phyloP scores from a whole-genome alignment of 2,329 filamentous ascomycete species.

The Pseudocercospora fuligena region DNA sequence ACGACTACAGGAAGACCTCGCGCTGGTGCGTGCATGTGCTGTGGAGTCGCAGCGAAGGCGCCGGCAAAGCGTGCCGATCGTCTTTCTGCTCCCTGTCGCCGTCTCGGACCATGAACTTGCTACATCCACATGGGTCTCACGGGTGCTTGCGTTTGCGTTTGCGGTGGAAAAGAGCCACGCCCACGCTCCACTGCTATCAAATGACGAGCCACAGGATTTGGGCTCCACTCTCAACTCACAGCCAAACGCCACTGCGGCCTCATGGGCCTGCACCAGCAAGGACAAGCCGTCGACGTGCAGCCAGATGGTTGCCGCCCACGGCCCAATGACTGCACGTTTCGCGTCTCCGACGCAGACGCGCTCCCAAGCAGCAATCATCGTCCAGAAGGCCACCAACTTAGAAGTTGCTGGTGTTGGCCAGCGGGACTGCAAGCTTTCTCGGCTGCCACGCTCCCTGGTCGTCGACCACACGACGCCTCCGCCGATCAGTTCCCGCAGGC shows the following conservation, averaged over 20 bases:
- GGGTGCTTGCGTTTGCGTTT: not conserved
- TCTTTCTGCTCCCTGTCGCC: constrained; percentile 9
- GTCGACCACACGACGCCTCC: constrained; percentile 9
- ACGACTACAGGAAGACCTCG: not conserved
- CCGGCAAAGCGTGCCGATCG: constrained; percentile 8
- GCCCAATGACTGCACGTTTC: constrained; percentile 8
- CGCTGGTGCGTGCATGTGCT: not conserved
- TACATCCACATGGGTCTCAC: not conserved
- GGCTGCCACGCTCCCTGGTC: constrained; percentile 10
- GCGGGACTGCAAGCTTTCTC: constrained; percentile 3
- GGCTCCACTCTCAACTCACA: not conserved
- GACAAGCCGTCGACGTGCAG: not conserved
- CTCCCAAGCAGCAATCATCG: constrained; percentile 2
- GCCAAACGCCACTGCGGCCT: constrained; percentile 3
- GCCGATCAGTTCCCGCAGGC: not conserved
- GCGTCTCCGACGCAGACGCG: not conserved
- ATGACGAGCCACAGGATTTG: constrained; percentile 3
- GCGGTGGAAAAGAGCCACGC: not conserved
- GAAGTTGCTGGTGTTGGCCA: not conserved
- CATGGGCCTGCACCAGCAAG: not conserved
- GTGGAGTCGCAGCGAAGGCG: not conserved
- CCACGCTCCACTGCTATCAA: not conserved
- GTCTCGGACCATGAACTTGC: not conserved
- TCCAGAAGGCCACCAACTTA: not conserved
- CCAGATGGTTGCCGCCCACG: not conserved